Percentiles rank a stretch among this genome's conserved stretches.
phyloP scores from a whole-genome alignment of 208 protist genomes.

The Leishmania turanica region DNA sequence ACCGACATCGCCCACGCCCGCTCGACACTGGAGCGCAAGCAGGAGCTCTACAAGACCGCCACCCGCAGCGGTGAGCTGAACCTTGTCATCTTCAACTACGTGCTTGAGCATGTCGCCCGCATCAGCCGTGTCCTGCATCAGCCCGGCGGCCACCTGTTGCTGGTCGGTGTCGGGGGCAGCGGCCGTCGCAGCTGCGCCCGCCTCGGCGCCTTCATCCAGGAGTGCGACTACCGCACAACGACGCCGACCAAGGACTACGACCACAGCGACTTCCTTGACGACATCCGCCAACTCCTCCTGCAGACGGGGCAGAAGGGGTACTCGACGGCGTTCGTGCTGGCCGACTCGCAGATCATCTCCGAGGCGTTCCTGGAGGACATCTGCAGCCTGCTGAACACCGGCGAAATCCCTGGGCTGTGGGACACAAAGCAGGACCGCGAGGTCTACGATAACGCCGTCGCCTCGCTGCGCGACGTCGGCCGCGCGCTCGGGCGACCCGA shows the following conservation, averaged over 20 bases:
- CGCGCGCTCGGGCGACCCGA: constrained; percentile 83
- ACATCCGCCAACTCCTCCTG: constrained; percentile 93
- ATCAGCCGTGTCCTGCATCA: constrained; percentile 96
- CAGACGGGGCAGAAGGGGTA: constrained; percentile 93
- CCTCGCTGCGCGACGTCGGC: constrained; percentile 85
- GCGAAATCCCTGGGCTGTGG: constrained; percentile 96
- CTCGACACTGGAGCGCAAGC: constrained; percentile 79
- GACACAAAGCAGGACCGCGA: constrained; percentile 94
- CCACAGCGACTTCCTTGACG: constrained; percentile 95
- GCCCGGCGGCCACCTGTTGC: constrained; percentile 95
- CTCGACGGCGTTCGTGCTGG: constrained; percentile 95
- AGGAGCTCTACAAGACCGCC: constrained; percentile 90
- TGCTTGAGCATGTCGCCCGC: constrained; percentile 96
- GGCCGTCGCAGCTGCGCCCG: constrained; percentile 95
- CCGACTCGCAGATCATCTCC: constrained; percentile 96
- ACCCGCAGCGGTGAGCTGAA: constrained; percentile 83
- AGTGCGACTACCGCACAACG: constrained; percentile 94
- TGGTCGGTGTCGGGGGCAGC: constrained; percentile 97
- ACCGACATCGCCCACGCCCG: constrained; percentile 72
- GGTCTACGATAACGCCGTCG: constrained; percentile 85
- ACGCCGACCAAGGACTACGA: constrained; percentile 95
- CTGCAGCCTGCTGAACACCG: constrained; percentile 97
- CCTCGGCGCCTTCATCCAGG: constrained; percentile 94
- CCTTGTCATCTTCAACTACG: constrained; percentile 97
- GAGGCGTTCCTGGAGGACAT: constrained; percentile 97